Percentiles rank a stretch among this genome's conserved stretches.
These are phyloP conservation scores for Mycena rosella DNA, from an alignment of 768 basidiomycete genomes.

Conservation along the genomic window DNA sequence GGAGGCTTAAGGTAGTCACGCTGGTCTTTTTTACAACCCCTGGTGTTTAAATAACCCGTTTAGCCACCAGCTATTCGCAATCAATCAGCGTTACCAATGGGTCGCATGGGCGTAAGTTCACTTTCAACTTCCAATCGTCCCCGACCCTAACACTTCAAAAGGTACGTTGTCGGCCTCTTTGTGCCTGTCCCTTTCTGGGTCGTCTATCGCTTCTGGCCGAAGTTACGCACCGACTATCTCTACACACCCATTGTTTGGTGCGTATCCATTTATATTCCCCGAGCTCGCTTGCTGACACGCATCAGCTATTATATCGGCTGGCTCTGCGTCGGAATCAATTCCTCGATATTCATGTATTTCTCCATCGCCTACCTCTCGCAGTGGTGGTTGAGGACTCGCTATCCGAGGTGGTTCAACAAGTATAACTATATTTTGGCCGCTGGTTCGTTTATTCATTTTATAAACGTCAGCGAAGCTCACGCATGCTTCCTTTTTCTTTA, in stretches of 20 bases:
- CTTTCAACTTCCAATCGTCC: background rate
- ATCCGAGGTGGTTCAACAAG: constrained; percentile 61
- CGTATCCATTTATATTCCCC: constrained; percentile 5
- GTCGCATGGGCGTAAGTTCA: constrained; percentile 58
- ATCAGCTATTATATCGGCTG: constrained; percentile 61
- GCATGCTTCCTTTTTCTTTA: background rate
- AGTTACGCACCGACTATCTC: constrained; percentile 58
- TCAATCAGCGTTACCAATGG: constrained; percentile 62
- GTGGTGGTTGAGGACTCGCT: constrained; percentile 59
- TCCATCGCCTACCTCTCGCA: constrained; percentile 60
- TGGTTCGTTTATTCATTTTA: constrained; percentile 15
- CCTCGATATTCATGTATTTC: constrained; percentile 56
- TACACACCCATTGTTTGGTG: constrained; percentile 62
- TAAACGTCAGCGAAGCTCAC: background rate
- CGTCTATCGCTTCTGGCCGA: constrained; percentile 57
- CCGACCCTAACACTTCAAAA: background rate
- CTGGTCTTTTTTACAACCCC: constrained; percentile 38
- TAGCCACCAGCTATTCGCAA: constrained; percentile 57
- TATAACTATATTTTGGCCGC: constrained; percentile 59
- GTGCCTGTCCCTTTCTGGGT: constrained; percentile 70
- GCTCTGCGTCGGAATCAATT: constrained; percentile 65
- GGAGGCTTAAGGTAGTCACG: constrained; percentile 57
- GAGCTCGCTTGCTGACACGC: background rate
- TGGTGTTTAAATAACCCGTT: background rate
- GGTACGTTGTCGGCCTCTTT: constrained; percentile 56